These are phyloP conservation scores for Brassica incana DNA, from an alignment of 345 rosid genomes.

Conservation along the genomic window DNA sequence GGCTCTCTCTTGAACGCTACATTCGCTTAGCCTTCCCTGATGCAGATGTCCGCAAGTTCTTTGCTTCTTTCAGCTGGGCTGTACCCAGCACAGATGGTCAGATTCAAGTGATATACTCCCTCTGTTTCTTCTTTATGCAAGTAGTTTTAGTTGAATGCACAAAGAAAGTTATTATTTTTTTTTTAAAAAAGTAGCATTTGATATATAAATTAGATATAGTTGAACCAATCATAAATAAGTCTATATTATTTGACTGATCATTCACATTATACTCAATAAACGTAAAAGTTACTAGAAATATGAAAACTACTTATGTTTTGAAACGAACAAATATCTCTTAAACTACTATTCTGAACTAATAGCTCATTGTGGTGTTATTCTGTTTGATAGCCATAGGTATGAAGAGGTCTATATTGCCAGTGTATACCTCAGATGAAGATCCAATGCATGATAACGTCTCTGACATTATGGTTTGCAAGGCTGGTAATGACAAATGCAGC, in stretches of 20 bases:
- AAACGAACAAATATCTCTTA: neutral
- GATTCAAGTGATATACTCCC: slow-evolving; percentile 20
- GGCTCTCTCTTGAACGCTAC: slow-evolving; percentile 50
- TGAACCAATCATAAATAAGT: too few relatives aligned
- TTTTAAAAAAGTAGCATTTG: too few relatives aligned
- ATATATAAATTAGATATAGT: too few relatives aligned
- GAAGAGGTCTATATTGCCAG: slow-evolving; percentile 21
- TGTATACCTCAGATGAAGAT: slow-evolving; percentile 44
- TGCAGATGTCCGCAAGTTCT: slow-evolving; percentile 57
- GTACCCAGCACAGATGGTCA: slow-evolving; percentile 58
- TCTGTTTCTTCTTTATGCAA: too few relatives aligned
- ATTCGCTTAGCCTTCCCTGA: slow-evolving; percentile 50
- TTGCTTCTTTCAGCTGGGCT: slow-evolving; percentile 71
- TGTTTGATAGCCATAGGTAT: slow-evolving; percentile 37
- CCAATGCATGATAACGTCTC: slow-evolving; percentile 34
- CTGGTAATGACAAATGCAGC: slow-evolving; percentile 63
- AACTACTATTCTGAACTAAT: neutral
- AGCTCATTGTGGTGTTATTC: neutral
- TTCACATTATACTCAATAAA: too few relatives aligned
- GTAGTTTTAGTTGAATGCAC: too few relatives aligned
- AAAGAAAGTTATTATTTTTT: too few relatives aligned
- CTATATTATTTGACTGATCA: too few relatives aligned
- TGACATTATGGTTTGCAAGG: slow-evolving; percentile 57
- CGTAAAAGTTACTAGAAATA: too few relatives aligned
- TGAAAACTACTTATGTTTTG: too few relatives aligned